Evolutionary conservation across 371 early-diverging fungal species (phyloP).

Genomic region (Paramicrosporidium saccamoebae): DNA sequence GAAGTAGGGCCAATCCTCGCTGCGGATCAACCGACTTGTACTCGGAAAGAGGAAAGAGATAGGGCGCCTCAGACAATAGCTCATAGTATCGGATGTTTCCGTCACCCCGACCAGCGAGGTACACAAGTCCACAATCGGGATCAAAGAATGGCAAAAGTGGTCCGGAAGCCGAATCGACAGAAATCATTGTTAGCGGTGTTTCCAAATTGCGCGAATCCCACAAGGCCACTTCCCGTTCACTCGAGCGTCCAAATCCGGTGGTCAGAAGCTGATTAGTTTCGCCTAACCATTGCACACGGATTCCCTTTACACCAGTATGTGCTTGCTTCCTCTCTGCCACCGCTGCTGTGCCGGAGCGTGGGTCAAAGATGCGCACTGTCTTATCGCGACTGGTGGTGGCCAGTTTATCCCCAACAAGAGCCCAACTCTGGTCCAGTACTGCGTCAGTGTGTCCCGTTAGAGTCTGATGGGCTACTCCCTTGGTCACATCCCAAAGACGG

Average conservation of each 20-base stretch:
- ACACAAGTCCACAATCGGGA: slow-evolving; percentile 49
- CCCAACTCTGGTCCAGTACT: slow-evolving; percentile 65
- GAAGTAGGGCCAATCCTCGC: slow-evolving; percentile 70
- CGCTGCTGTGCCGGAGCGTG: slow-evolving; percentile 44
- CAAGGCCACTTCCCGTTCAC: slow-evolving; percentile 60
- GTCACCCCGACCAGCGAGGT: slow-evolving; percentile 87
- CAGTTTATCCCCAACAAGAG: slow-evolving; percentile 45
- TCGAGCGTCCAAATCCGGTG: slow-evolving; percentile 69
- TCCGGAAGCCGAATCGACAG: slow-evolving; percentile 71
- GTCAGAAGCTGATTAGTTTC: slow-evolving; percentile 37
- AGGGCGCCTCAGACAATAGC: slow-evolving; percentile 52
- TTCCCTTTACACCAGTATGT: slow-evolving; percentile 90
- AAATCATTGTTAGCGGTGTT: slow-evolving; percentile 30
- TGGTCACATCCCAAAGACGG: slow-evolving; percentile 85
- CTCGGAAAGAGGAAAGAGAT: slow-evolving; percentile 38
- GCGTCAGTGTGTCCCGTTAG: slow-evolving; percentile 67
- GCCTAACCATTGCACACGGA: slow-evolving; percentile 72
- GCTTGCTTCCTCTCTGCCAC: slow-evolving; percentile 19
- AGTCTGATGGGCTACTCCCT: slow-evolving; percentile 42
- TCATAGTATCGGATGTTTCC: slow-evolving; percentile 92
- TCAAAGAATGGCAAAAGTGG: slow-evolving; percentile 86
- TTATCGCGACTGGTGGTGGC: slow-evolving; percentile 87
- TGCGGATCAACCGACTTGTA: slow-evolving; percentile 66
- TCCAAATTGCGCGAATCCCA: slow-evolving; percentile 41
- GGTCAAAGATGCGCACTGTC: slow-evolving; percentile 66